Percentiles rank a stretch among this genome's conserved stretches.
Evolutionary conservation across 2,329 filamentous ascomycete species (phyloP).

Genomic region (Blastomyces parvus): DNA sequence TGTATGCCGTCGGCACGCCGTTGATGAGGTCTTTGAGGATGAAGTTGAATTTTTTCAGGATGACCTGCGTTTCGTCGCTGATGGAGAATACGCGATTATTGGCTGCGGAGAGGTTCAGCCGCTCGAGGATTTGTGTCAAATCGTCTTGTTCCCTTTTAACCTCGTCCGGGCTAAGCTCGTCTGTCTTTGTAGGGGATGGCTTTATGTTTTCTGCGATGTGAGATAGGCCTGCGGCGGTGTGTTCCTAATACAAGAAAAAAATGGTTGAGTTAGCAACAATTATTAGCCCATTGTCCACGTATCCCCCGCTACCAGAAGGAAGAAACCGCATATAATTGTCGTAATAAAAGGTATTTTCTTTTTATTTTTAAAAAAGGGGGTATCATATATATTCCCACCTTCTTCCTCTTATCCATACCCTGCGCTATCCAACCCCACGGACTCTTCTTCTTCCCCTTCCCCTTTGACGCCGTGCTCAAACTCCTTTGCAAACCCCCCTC

Average conservation of each 20-base stretch:
- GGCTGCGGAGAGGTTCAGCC: conserved; percentile 70
- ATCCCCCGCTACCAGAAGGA: background rate
- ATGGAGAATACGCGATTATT: conserved; percentile 82
- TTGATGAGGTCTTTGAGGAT: conserved; percentile 88
- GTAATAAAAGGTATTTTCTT: conserved; percentile 6
- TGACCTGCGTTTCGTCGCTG: conserved; percentile 70
- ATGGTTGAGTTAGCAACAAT: background rate
- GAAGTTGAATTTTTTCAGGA: conserved; percentile 74
- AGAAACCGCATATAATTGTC: background rate
- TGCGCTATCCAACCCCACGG: conserved; percentile 35
- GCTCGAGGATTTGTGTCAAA: conserved; percentile 67
- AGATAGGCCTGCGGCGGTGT: conserved; percentile 22
- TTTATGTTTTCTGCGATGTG: conserved; percentile 24
- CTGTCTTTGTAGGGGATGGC: conserved; percentile 22
- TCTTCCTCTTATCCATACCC: conserved; percentile 28
- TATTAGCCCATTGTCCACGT: background rate
- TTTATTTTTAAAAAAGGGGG: background rate
- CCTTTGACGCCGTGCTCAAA: conserved; percentile 22
- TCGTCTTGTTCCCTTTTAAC: conserved; percentile 58
- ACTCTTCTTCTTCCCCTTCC: conserved; percentile 28
- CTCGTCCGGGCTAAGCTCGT: conserved; percentile 33
- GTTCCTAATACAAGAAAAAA: conserved; percentile 18
- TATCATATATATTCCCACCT: conserved; percentile 18
- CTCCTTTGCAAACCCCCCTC: conserved; percentile 27
- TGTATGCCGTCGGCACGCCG: conserved; percentile 85